Evolutionary conservation across 2,329 filamentous ascomycete genomes (phyloP).

Genomic region (Hypoxylon sp.): DNA sequence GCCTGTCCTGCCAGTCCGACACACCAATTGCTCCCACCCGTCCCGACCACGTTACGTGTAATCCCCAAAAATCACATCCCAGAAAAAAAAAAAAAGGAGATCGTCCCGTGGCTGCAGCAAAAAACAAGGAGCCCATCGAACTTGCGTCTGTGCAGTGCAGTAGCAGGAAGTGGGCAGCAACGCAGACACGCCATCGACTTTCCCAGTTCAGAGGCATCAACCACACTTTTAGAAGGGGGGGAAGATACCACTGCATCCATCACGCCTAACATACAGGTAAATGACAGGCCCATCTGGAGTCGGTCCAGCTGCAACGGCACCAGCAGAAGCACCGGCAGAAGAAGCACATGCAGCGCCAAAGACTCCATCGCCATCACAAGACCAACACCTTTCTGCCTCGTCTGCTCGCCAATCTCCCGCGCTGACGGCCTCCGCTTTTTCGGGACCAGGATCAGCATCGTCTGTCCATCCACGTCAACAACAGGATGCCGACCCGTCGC

Average conservation of each 20-base stretch:
- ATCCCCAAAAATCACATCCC: slow-evolving; percentile 20
- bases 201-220: slow-evolving; percentile 1
- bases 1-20: no score
- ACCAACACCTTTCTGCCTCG: slow-evolving; percentile 14
- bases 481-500: slow-evolving; percentile 42
- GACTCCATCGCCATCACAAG: slow-evolving; percentile 9
- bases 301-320: slow-evolving; percentile 36
- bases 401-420: slow-evolving; percentile 29
- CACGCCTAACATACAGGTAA: slow-evolving; percentile 35
- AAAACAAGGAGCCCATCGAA: slow-evolving; percentile 31
- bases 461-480: slow-evolving; percentile 35
- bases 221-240: no score
- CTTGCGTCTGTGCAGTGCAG: slow-evolving; percentile 32
- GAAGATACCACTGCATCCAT: slow-evolving; percentile 12
- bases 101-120: slow-evolving; percentile 28
- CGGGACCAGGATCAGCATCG: slow-evolving; percentile 38
- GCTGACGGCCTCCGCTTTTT: slow-evolving; percentile 37
- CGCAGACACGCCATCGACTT: slow-evolving; percentile 20
- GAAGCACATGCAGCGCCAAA: slow-evolving; percentile 10
- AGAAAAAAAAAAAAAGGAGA: slow-evolving; percentile 35
- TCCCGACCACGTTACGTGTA: slow-evolving; percentile 28
- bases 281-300: slow-evolving; percentile 41
- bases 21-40: slow-evolving; percentile 31
- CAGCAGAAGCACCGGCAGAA: slow-evolving; percentile 26
- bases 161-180: slow-evolving; percentile 32